phyloP scores from a whole-genome alignment of 805 yeast genomes.

The Monosporozyma servazzii region DNA sequence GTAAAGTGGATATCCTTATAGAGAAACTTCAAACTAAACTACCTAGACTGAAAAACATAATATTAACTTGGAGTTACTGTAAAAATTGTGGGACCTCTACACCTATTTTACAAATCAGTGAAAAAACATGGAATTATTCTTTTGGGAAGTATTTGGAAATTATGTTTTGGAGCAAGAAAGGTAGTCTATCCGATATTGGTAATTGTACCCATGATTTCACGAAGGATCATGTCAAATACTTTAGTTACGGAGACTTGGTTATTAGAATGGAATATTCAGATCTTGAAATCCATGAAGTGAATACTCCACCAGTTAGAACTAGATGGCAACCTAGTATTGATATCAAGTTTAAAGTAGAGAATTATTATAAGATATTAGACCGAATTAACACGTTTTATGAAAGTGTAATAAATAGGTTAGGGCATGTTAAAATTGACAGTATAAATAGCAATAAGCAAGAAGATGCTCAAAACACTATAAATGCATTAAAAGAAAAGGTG shows the following conservation, averaged over 20 bases:
- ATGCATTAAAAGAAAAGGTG: constrained; percentile 46
- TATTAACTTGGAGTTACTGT: constrained; percentile 89
- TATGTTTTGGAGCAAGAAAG: constrained; percentile 60
- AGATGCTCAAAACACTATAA: constrained; percentile 54
- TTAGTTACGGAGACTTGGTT: constrained; percentile 70
- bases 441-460: constrained; percentile 62
- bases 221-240: constrained; percentile 73
- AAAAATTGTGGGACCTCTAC: constrained; percentile 66
- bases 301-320: constrained; percentile 64
- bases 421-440: constrained; percentile 65
- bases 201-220: constrained; percentile 75
- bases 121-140: constrained; percentile 80
- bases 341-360: constrained; percentile 56
- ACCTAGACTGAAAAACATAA: constrained; percentile 54
- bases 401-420: constrained; percentile 60
- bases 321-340: constrained; percentile 66
- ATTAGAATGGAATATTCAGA: constrained; percentile 69
- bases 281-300: constrained; percentile 69
- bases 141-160: constrained; percentile 89
- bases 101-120: constrained; percentile 74
- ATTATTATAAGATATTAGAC: constrained; percentile 43
- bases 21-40: constrained; percentile 50
- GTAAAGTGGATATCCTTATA: constrained; percentile 67
- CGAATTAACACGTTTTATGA: constrained; percentile 57
- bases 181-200: constrained; percentile 48